phyloP scores from a whole-genome alignment of 129 eudicot species.

The Deinandra increscens region DNA sequence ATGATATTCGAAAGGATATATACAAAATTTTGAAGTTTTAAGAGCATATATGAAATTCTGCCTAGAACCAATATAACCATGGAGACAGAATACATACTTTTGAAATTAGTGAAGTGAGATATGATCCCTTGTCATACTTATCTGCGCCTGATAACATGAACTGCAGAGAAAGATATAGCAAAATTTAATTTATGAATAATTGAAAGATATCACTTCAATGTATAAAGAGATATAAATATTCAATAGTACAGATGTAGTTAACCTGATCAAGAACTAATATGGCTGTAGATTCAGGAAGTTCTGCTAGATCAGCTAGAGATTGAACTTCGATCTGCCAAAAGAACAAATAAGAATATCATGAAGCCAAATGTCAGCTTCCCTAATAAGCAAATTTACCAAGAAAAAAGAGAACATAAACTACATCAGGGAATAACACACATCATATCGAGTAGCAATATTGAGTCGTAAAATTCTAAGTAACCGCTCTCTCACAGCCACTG shows the following conservation, averaged over 20 bases:
- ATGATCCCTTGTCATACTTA: conserved; percentile 61
- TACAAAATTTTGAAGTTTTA: not conserved
- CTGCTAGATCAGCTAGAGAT: conserved; percentile 54
- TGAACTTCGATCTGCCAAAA: conserved; percentile 60
- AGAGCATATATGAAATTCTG: conserved; percentile 5
- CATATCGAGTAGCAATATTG: conserved; percentile 80
- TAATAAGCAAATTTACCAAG: not conserved
- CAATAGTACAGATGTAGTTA: conserved; percentile 1
- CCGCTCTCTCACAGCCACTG: conserved; percentile 73
- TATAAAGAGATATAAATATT: conserved; percentile 1
- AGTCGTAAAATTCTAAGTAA: conserved; percentile 77
- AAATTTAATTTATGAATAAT: conserved; percentile 12
- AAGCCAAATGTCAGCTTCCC: not conserved
- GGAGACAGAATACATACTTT: conserved; percentile 35
- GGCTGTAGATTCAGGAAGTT: conserved; percentile 71
- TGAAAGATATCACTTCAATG: not conserved
- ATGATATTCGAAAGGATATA: not conserved
- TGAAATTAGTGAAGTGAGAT: conserved; percentile 57
- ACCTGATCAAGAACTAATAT: conserved; percentile 94
- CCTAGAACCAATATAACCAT: conserved; percentile 5
- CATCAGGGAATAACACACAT: conserved; percentile 46
- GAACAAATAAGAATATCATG: conserved; percentile 22
- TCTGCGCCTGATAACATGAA: conserved; percentile 86
- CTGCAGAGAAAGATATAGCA: conserved; percentile 37
- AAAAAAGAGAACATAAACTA: not conserved